phyloP scores from a whole-genome alignment of 371 early-diverging fungal genomes.

The Mortierella sp. region DNA sequence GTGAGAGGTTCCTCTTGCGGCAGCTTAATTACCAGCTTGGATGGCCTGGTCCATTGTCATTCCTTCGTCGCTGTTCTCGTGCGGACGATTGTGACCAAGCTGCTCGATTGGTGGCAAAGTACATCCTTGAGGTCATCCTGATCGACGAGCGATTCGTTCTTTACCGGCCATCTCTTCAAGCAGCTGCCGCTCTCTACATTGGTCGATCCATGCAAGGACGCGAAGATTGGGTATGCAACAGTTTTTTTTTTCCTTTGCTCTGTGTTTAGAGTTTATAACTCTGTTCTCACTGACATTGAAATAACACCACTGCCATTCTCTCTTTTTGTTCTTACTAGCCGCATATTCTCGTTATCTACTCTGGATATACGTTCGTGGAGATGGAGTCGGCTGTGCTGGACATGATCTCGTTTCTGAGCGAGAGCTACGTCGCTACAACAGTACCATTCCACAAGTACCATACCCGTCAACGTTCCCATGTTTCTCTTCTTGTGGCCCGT shows the following conservation, averaged over 20 bases:
- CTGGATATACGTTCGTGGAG: conserved; percentile 6
- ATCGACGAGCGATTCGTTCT: conserved; percentile 77
- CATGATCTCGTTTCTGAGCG: neutral
- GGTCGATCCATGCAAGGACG: conserved; percentile 6
- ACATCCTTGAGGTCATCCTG: conserved; percentile 84
- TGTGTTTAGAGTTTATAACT: too few relatives aligned
- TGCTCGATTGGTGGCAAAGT: conserved; percentile 85
- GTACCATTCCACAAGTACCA: neutral
- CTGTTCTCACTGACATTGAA: neutral
- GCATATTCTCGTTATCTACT: neutral
- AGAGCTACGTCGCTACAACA: neutral
- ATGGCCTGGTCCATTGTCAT: conserved; percentile 80
- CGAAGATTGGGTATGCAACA: conserved; percentile 21
- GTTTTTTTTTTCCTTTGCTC: too few relatives aligned
- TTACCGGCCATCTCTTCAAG: conserved; percentile 73
- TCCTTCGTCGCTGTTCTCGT: conserved; percentile 83
- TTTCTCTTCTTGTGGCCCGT: neutral
- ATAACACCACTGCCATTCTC: too few relatives aligned
- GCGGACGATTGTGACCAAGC: conserved; percentile 80
- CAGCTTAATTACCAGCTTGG: conserved; percentile 77
- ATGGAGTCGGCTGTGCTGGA: conserved; percentile 9
- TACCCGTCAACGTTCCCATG: neutral
- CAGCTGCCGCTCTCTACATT: conserved; percentile 76
- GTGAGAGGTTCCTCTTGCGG: conserved; percentile 78
- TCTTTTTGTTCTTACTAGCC: neutral